Conservation (phyloP, 2,329 filamentous ascomycete genomes). For the Fusarium sarcochroum region DNA sequence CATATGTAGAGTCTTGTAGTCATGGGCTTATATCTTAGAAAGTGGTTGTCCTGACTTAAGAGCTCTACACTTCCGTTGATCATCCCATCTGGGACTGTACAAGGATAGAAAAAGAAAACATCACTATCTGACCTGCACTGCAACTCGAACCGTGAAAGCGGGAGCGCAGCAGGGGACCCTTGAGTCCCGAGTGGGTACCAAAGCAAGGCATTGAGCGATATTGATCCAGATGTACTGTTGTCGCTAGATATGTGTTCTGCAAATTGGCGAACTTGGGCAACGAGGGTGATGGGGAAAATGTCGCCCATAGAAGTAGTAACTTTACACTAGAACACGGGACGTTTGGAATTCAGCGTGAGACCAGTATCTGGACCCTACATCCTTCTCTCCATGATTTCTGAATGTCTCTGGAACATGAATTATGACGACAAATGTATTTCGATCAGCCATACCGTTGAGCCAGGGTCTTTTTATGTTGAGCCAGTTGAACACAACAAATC, state of each 20-base stretch:
- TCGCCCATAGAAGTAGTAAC: not conserved
- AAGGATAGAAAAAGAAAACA: conserved; percentile 18
- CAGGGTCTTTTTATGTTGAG: conserved; percentile 3
- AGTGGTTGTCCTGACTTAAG: not conserved
- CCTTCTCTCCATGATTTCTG: conserved; percentile 4
- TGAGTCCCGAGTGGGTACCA: conserved; percentile 18
- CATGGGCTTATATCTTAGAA: not conserved
- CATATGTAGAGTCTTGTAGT: too few species aligned
- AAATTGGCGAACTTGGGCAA: not conserved
- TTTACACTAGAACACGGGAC: not conserved
- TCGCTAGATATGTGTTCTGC: not conserved
- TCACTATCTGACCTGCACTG: conserved; percentile 38
- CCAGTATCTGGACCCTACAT: not conserved
- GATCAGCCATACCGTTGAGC: conserved; percentile 17
- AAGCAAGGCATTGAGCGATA: conserved; percentile 12
- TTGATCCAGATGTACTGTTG: conserved; percentile 10
- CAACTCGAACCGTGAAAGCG: conserved; percentile 36
- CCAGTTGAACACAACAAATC: conserved; percentile 15
- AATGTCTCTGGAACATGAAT: conserved; percentile 17
- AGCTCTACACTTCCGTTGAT: conserved; percentile 7
- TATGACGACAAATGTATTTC: conserved; percentile 21
- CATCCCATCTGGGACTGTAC: conserved; percentile 19
- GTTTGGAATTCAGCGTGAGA: conserved; percentile 3
- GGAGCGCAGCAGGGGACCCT: conserved; percentile 37
- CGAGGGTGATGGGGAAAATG: conserved; percentile 14